Base-by-base conservation (phyloP, 2,329 filamentous ascomycete genomes). In the Leptographium lundbergii region DNA sequence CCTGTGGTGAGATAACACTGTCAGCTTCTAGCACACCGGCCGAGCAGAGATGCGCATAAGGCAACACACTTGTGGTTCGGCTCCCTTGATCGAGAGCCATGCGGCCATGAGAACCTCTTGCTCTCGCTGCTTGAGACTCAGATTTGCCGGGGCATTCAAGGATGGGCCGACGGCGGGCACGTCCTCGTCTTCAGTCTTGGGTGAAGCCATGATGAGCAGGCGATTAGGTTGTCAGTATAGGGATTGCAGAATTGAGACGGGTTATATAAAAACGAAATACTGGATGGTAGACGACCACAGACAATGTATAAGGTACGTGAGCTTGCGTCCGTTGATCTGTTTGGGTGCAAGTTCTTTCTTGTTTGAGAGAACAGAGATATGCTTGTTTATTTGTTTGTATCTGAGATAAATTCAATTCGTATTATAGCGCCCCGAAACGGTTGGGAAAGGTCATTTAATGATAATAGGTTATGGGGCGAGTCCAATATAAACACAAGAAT, bases 101-200 rank as follows among this genome's bases (percentile, higher is more conserved):
- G 60, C 60, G 6, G 60, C 61, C 60, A 64, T 58, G 5, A 64
- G 59, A 27, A 61, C 36, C 25, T 64, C 59, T 22, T 62, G 61
- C n/a, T 63, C 62, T 1, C 62, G 59, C 13, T 34, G 13, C 17
- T 57, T 53, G 2, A 62, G 48, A 6, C 6, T 24, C 3, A 52
- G 57, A 29, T 58, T 63, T 14, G 19, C 1, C n/a, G 17, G 3
- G 24, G n/a, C 2, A n/a, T 22, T 10, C 4, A 17, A 19, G 24
- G 19, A 9, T 24, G 22, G 32, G 19, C 5, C 13, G 13, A 24
- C 19, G 24, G 47, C 39, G 10, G 50, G 25, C 13, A n/a, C 39
- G 2, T 14, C 45, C 24, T 29, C 3, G 25, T 36, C 45, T 14
- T 50, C 45, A 24, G 14, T 11, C 11, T 50, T 47, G 4, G 36